Conservation (phyloP, 129 eudicot species). For the Chrysanthemum makinoi region DNA sequence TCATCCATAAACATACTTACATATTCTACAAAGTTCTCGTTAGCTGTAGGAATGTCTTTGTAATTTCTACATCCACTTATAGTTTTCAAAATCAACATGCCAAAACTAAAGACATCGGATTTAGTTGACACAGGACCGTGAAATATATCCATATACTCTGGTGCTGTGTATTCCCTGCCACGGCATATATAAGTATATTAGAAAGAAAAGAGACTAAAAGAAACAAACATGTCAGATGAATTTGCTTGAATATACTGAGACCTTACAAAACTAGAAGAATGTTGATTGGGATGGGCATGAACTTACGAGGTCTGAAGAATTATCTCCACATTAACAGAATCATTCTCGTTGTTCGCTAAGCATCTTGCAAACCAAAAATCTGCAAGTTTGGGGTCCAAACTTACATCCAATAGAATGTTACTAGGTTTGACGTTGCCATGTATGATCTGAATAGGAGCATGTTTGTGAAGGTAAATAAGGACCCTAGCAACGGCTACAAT, state of each 20-base stretch:
- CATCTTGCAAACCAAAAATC: slow-evolving; percentile 4
- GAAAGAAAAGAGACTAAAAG: not conserved
- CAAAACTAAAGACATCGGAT: not conserved
- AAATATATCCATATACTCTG: not conserved
- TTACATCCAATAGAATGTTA: slow-evolving; percentile 4
- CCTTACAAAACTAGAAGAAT: not conserved
- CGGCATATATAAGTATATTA: not conserved
- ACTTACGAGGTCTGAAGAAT: not conserved
- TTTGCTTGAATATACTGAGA: not conserved
- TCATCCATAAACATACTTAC: not conserved
- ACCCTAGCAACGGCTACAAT: not conserved
- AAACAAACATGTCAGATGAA: not conserved
- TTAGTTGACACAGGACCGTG: not conserved
- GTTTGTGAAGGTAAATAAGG: slow-evolving; percentile 1
- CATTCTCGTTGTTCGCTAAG: not conserved
- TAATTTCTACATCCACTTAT: not conserved
- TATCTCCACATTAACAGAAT: not conserved
- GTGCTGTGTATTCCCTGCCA: not conserved
- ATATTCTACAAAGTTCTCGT: not conserved
- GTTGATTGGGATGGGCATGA: not conserved
- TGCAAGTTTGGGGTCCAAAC: slow-evolving; percentile 5
- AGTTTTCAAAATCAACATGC: not conserved
- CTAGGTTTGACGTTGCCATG: slow-evolving; percentile 3
- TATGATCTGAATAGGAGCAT: slow-evolving; percentile 7
- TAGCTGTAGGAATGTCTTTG: not conserved